These are phyloP conservation scores for Exophiala aquamarina DNA, from an alignment of 2,329 filamentous ascomycete genomes.

Conservation along the genomic window DNA sequence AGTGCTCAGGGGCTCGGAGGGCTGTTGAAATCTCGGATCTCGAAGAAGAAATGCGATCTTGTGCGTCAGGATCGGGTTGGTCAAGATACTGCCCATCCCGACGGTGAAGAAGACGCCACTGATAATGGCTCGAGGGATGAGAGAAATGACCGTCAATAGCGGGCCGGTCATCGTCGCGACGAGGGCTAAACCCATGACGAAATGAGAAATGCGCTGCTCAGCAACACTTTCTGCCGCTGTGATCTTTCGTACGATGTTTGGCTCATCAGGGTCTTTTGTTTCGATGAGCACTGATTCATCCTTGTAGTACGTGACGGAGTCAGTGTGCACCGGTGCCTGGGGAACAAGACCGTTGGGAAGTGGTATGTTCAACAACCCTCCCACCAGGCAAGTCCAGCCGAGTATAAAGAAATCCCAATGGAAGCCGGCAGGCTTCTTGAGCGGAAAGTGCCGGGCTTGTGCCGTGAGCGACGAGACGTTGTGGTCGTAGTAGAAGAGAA, in stretches of 20 bases:
- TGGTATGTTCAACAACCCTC: slow-evolving; percentile 57
- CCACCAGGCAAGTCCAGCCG: slow-evolving; percentile 56
- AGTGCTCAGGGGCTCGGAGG: slow-evolving; percentile 46
- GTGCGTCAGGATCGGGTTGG: slow-evolving; percentile 51
- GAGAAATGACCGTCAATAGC: slow-evolving; percentile 52
- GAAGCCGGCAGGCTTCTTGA: slow-evolving; percentile 60
- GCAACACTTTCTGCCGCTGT: slow-evolving; percentile 50
- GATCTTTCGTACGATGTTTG: slow-evolving; percentile 45
- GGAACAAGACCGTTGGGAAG: slow-evolving; percentile 61
- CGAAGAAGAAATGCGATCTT: slow-evolving; percentile 51
- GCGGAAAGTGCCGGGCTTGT: slow-evolving; percentile 56
- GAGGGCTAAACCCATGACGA: slow-evolving; percentile 55
- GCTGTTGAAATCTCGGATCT: slow-evolving; percentile 49
- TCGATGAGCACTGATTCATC: slow-evolving; percentile 43
- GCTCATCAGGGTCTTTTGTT: slow-evolving; percentile 40
- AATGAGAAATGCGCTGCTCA: slow-evolving; percentile 58
- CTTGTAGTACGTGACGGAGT: slow-evolving; percentile 47
- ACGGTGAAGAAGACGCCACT: slow-evolving; percentile 60
- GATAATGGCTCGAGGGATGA: slow-evolving; percentile 56
- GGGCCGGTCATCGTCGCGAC: slow-evolving; percentile 60
- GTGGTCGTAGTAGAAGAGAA: slow-evolving; percentile 60
- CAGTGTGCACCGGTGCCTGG: slow-evolving; percentile 59
- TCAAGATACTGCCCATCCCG: slow-evolving; percentile 52
- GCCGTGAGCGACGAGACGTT: slow-evolving; percentile 48
- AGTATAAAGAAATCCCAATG: slow-evolving; percentile 63